Evolutionary conservation across 441 rosid genomes (phyloP), one percentile per base, ranked within the genome.

Genomic region (Populus trichocarpa): DNA sequence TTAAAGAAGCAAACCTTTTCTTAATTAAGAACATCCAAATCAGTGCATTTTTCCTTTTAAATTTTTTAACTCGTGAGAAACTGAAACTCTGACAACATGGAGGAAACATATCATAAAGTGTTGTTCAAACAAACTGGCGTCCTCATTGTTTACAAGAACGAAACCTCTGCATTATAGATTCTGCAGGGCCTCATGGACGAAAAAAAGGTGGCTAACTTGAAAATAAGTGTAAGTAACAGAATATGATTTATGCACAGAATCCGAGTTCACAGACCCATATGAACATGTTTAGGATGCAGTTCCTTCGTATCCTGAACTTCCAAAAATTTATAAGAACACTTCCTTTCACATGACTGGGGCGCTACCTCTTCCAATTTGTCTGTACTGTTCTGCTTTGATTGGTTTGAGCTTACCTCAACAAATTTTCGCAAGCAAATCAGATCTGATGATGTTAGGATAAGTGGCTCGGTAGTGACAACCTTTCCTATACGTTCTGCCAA

Each of bases 401-500:
- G 76, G 71, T 72, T 2, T 13, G 66, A 63, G 67, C 77, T 67
- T 38, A 40, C 68, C 72, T 74, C 67, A 0, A n/a, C 69, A 30
- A 75, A 73, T 33, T 67, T 81, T 61, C 61, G 38, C 67, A 80
- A 50, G 69, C 79, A 64, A 36, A 35, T 68, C 46, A 80, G 83
- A 33, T 73, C 65, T 6, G 82, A 67, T 5, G 84, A 76, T 65
- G 82, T 50, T 36, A 86, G 72, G 69, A 86, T 79, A 22, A 80
- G 26, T 33, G 86, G 86, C 14, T 88, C 77, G 30, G 28, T 28
- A 1, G 74, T 25, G 3, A 75, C 71, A 5, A 84, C 18, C 73
- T 86, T 76, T 32, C 67, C 78, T 33, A 91, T 65, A 79, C 76
- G 73, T 77, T 83, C 35, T 10, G 82, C 80, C 46, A 88, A 72